Evolutionary conservation across 192 early-diverging fungal genomes (phyloP).

Genomic region (Chytriomyces hyalinus): DNA sequence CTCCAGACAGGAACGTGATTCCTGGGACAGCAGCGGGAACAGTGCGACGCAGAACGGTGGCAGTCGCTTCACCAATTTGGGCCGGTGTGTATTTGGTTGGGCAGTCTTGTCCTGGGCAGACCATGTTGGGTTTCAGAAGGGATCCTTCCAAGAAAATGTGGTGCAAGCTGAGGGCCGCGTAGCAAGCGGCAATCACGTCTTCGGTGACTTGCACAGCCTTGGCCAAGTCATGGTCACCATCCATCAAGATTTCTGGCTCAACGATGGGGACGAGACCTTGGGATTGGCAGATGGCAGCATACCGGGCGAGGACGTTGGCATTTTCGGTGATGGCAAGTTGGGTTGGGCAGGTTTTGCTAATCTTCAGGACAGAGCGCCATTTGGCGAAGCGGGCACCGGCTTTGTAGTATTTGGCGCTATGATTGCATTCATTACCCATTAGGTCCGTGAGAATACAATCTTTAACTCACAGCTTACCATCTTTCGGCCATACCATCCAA

Average conservation of each 20-base stretch:
- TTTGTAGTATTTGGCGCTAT: slow-evolving; percentile 46
- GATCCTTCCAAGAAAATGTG: slow-evolving; percentile 52
- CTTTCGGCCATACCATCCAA: slow-evolving; percentile 47
- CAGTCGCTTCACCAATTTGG: slow-evolving; percentile 47
- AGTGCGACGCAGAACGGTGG: slow-evolving; percentile 47
- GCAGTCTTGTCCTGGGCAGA: slow-evolving; percentile 50
- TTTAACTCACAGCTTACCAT: slow-evolving; percentile 3
- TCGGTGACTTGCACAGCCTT: slow-evolving; percentile 44
- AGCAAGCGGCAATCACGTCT: slow-evolving; percentile 47
- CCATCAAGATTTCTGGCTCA: slow-evolving; percentile 57
- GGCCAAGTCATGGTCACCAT: slow-evolving; percentile 52
- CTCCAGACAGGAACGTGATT: slow-evolving; percentile 55
- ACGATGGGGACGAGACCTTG: slow-evolving; percentile 54
- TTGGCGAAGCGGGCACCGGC: slow-evolving; percentile 55
- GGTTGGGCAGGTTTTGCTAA: slow-evolving; percentile 40
- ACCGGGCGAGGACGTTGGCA: slow-evolving; percentile 53
- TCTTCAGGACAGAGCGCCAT: slow-evolving; percentile 53
- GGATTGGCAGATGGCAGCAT: slow-evolving; percentile 50
- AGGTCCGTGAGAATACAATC: not conserved
- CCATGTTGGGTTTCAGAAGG: slow-evolving; percentile 57
- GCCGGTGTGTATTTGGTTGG: slow-evolving; percentile 47
- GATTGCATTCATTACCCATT: too few species aligned
- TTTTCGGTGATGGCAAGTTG: slow-evolving; percentile 45
- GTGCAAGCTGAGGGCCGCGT: slow-evolving; percentile 47
- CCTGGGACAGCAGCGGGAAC: slow-evolving; percentile 55